Base-by-base conservation (phyloP, 345 rosid genomes). In the Camelina laxa region DNA sequence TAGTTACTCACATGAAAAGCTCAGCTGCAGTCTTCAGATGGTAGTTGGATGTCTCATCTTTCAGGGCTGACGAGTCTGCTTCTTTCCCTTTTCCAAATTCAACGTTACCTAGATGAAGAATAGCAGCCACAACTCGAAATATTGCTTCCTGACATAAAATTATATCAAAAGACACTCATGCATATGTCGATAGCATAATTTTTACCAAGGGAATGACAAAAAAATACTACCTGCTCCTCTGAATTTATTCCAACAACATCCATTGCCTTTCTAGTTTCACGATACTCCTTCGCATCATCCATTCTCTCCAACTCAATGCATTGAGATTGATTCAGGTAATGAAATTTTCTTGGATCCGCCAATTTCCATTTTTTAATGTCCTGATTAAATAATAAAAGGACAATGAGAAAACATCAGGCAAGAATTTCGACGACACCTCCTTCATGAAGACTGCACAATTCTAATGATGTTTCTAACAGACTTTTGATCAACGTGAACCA, bases 91-190 rank as follows among this genome's bases (percentile, higher is more conserved):
- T 90, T 30, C 87, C 80, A 73, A 94, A 94, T 80, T 94, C 97
- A 50, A 94, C 76, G 69, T 94, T 94, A 66, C 98, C 98, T 54
- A 94, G 92, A 86, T 91, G 98, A 53, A 94, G 98, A 65, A 94
- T 83, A 53, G 97, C 97, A 56, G 98, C 98, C 62, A 92, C 96
- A 79, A 94, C 96, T 68, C 80, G 91, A 79, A 94, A 94, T 76
- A 94, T 90, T 65, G 88, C 88, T 76, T 94, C 93, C 98, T 94
- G 84, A 50, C 22, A 73, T 53, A 69, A 44, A 69, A 7, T 35
- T 50, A 54, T 44, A 73, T 53, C 65, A 67, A 38, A 27, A 67
- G 27, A 38, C 38, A 67, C 60, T 20, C 59, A 24, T 51, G 31
- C 9, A 33, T 27, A 27, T 30, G 65, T 13, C 50, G 31, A 72